Evolutionary conservation across 1,139 yeast genomes (phyloP).

Genomic region (Meyerozyma elateridarum): DNA sequence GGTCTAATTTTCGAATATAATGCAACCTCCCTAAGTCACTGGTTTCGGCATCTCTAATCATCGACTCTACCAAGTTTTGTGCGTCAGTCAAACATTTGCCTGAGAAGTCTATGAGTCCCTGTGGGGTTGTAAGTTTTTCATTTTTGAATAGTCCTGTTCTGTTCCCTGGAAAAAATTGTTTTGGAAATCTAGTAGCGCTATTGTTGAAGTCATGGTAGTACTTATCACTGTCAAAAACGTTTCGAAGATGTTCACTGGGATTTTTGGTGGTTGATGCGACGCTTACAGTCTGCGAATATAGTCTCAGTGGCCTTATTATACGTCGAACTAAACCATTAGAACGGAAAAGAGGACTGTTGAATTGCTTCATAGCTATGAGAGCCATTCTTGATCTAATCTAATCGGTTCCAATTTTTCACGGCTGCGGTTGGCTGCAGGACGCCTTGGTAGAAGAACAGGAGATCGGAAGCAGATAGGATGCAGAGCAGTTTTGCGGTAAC

Average conservation of each 20-base stretch:
- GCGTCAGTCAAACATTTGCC: conserved; percentile 60
- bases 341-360: too few species aligned
- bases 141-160: conserved; percentile 71
- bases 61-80: conserved; percentile 49
- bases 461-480: too few species aligned
- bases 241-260: conserved; percentile 17
- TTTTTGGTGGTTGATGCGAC: too few species aligned
- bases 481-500: too few species aligned
- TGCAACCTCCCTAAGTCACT: conserved; percentile 42
- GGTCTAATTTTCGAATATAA: conserved; percentile 69
- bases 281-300: too few species aligned
- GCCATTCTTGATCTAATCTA: too few species aligned
- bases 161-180: conserved; percentile 10
- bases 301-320: too few species aligned
- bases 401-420: too few species aligned
- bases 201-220: conserved; percentile 35
- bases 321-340: too few species aligned
- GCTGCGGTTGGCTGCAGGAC: too few species aligned
- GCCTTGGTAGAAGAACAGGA: too few species aligned
- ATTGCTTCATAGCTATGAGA: too few species aligned
- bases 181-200: conserved; percentile 12
- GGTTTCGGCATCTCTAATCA: conserved; percentile 42
- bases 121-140: conserved; percentile 60
- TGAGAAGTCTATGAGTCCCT: conserved; percentile 68
- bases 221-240: conserved; percentile 44